Evolutionary conservation across 2,329 filamentous ascomycete species (phyloP).

Genomic region (Penicillium brevicompactum): DNA sequence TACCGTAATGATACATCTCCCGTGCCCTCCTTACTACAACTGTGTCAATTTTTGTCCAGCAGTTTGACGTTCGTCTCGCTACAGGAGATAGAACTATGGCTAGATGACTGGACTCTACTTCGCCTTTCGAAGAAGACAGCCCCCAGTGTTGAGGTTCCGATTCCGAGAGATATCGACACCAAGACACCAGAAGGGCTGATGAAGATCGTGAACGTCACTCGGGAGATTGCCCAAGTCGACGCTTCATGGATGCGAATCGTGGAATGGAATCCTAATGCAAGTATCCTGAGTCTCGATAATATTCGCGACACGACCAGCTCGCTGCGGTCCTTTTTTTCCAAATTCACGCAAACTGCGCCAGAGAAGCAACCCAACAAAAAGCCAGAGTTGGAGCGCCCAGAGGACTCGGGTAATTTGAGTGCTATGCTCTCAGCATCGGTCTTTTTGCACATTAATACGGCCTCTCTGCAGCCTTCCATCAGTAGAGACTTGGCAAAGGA

Average conservation of each 20-base stretch:
- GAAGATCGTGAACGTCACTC: conserved; percentile 77
- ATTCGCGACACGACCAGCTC: conserved; percentile 57
- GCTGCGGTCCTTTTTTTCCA: conserved; percentile 77
- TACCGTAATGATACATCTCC: conserved; percentile 88
- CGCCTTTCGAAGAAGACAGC: conserved; percentile 82
- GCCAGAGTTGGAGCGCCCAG: conserved; percentile 60
- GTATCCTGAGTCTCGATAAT: conserved; percentile 40
- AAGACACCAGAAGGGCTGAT: conserved; percentile 86
- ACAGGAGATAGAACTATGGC: conserved; percentile 82
- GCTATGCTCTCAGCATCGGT: conserved; percentile 74
- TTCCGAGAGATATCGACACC: conserved; percentile 79
- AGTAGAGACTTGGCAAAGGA: conserved; percentile 74
- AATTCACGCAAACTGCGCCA: conserved; percentile 62
- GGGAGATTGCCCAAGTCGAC: conserved; percentile 89
- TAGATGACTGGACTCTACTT: conserved; percentile 83
- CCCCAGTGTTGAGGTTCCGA: conserved; percentile 68
- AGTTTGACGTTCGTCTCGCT: conserved; percentile 95
- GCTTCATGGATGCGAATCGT: conserved; percentile 85
- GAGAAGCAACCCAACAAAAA: conserved; percentile 51
- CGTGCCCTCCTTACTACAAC: conserved; percentile 78
- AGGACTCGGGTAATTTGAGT: conserved; percentile 72
- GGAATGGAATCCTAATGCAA: conserved; percentile 72
- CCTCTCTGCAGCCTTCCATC: conserved; percentile 76
- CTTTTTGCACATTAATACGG: conserved; percentile 85
- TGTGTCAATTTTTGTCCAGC: conserved; percentile 90